Evolutionary conservation across 176 grass and related monocot genomes (phyloP).

Genomic region (Avena sativa): DNA sequence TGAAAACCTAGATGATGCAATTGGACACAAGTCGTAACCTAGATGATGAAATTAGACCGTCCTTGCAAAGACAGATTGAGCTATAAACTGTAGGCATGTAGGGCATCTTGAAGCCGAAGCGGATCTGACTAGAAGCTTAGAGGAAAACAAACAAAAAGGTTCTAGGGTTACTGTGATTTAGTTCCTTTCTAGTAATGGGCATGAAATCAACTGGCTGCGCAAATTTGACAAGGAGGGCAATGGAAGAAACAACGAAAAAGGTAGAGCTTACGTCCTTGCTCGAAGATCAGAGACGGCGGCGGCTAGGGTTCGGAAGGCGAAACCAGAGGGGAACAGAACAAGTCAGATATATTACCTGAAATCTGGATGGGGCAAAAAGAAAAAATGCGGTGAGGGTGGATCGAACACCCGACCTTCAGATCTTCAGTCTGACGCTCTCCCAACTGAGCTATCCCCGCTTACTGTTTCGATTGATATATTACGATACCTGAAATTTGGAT

Average conservation of each 20-base stretch:
- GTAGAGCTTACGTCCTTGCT: neutral
- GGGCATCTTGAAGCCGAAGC: neutral
- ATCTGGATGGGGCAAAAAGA: neutral
- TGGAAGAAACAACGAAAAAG: neutral
- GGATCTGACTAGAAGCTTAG: neutral
- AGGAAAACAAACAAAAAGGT: neutral
- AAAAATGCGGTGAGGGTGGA: constrained; percentile 67
- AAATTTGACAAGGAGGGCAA: neutral
- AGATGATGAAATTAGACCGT: constrained; percentile 5
- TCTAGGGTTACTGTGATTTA: neutral
- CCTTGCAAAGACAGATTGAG: neutral
- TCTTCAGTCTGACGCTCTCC: constrained; percentile 99
- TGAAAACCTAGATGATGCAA: neutral
- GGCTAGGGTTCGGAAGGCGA: neutral
- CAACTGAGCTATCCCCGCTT: constrained; percentile 94
- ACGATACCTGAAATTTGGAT: too few relatives aligned
- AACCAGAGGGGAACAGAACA: neutral
- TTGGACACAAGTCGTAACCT: neutral
- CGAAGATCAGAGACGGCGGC: neutral
- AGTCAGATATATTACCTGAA: neutral
- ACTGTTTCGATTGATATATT: too few relatives aligned
- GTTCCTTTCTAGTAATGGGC: neutral
- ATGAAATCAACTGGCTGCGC: neutral
- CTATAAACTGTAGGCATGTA: neutral
- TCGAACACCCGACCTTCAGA: constrained; percentile 91